These are phyloP conservation scores for Fusarium udum DNA, from an alignment of 2,329 filamentous ascomycete genomes.

Conservation along the genomic window DNA sequence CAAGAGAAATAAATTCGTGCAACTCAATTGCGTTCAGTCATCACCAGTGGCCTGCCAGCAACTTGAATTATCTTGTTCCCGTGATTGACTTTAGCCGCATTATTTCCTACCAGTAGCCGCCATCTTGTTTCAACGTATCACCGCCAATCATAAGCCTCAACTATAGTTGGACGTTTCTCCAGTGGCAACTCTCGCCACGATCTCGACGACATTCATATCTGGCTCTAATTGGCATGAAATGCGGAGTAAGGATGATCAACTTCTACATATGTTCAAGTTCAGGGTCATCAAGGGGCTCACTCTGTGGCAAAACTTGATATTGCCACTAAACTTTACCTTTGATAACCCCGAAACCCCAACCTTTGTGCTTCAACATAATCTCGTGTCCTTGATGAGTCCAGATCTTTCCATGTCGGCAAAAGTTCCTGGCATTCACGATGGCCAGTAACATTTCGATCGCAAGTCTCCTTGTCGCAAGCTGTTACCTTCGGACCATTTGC, in stretches of 20 bases:
- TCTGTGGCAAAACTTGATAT: conserved; percentile 2
- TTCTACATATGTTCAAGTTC: background rate
- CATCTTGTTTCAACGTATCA: background rate
- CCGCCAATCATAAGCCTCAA: background rate
- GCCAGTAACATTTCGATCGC: background rate
- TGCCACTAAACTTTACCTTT: background rate
- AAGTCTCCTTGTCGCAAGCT: background rate
- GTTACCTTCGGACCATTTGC: background rate
- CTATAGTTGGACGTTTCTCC: background rate
- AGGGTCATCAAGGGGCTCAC: too few species aligned
- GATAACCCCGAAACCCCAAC: background rate
- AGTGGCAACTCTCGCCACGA: background rate
- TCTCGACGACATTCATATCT: background rate
- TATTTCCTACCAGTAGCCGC: background rate
- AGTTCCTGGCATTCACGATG: too few species aligned
- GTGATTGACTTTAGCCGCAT: background rate
- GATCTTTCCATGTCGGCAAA: background rate
- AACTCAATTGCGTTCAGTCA: background rate
- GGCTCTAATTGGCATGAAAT: background rate
- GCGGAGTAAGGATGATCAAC: background rate
- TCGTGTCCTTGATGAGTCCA: background rate
- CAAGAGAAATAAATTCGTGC: conserved; percentile 7
- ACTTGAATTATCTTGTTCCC: background rate
- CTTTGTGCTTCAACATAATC: background rate
- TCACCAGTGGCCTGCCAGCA: background rate